Percentiles rank a stretch among this genome's conserved stretches.
Evolutionary conservation across 768 basidiomycete genomes (phyloP).

Genomic region (Tricholoma terreum): DNA sequence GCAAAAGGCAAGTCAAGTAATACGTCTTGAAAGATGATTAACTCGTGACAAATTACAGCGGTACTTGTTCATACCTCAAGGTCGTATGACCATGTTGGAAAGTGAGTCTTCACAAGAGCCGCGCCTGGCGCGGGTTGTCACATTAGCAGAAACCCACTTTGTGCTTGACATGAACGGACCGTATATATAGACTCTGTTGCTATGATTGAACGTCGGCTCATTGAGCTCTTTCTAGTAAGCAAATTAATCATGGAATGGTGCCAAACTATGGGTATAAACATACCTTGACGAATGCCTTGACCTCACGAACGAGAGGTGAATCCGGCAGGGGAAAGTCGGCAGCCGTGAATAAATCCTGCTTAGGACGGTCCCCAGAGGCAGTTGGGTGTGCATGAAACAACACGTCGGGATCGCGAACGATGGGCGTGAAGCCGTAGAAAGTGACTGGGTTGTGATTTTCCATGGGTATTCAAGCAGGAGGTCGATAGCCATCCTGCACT

Average conservation of each 20-base stretch:
- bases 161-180: slow-evolving; percentile 26
- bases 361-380: slow-evolving; percentile 37
- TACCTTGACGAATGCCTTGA: slow-evolving; percentile 39
- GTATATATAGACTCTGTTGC: slow-evolving; percentile 48
- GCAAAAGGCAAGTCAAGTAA: slow-evolving; percentile 48
- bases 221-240: slow-evolving; percentile 38
- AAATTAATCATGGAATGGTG: not conserved
- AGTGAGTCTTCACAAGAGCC: slow-evolving; percentile 44
- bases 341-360: slow-evolving; percentile 38
- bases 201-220: slow-evolving; percentile 46
- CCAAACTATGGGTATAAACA: slow-evolving; percentile 1
- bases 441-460: slow-evolving; percentile 22
- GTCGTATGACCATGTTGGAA: slow-evolving; percentile 45
- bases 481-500: not conserved
- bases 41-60: not conserved
- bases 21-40: slow-evolving; percentile 33
- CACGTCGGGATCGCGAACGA: slow-evolving; percentile 45
- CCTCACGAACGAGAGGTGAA: slow-evolving; percentile 35
- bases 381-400: slow-evolving; percentile 46
- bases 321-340: slow-evolving; percentile 43
- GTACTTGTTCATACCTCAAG: slow-evolving; percentile 18
- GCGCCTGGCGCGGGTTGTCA: slow-evolving; percentile 32
- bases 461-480: not conserved
- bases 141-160: not conserved
- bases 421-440: slow-evolving; percentile 48